These are phyloP conservation scores for Tardiomyces digboiensis DNA, from an alignment of 1,139 yeast genomes.

Conservation along the genomic window DNA sequence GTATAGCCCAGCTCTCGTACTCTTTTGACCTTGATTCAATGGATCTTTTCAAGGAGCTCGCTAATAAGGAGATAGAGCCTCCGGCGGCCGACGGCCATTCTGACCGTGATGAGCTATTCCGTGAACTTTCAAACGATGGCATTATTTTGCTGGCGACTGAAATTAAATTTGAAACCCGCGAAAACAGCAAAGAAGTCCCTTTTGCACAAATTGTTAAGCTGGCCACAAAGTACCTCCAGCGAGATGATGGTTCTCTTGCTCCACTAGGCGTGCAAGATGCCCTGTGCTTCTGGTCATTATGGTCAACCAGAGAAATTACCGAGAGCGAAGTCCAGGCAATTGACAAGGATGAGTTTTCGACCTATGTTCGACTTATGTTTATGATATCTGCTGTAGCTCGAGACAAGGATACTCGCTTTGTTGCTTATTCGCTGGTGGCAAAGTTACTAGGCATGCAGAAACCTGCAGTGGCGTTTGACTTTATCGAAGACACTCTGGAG, in stretches of 20 bases:
- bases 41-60: slow-evolving; percentile 6
- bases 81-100: background rate
- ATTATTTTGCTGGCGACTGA: slow-evolving; percentile 24
- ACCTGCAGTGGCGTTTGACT: slow-evolving; percentile 48
- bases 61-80: background rate
- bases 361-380: slow-evolving; percentile 23
- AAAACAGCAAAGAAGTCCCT: slow-evolving; percentile 8
- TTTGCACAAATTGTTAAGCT: slow-evolving; percentile 17
- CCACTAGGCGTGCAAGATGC: slow-evolving; percentile 31
- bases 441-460: slow-evolving; percentile 41
- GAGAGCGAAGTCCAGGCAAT: slow-evolving; percentile 27
- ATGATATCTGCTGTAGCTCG: slow-evolving; percentile 28
- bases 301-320: slow-evolving; percentile 27
- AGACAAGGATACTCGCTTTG: slow-evolving; percentile 17
- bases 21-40: slow-evolving; percentile 56
- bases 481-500: slow-evolving; percentile 53
- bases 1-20: slow-evolving; percentile 44
- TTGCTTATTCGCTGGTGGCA: slow-evolving; percentile 23
- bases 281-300: slow-evolving; percentile 35
- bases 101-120: slow-evolving; percentile 6
- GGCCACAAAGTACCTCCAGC: slow-evolving; percentile 11
- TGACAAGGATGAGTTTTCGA: slow-evolving; percentile 2
- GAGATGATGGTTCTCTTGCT: slow-evolving; percentile 26
- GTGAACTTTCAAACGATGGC: slow-evolving; percentile 21
- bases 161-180: slow-evolving; percentile 19